Percentiles rank a stretch among this genome's conserved stretches.
Evolutionary conservation across 768 basidiomycete species (phyloP).

Genomic region (Tulasnella sp.): DNA sequence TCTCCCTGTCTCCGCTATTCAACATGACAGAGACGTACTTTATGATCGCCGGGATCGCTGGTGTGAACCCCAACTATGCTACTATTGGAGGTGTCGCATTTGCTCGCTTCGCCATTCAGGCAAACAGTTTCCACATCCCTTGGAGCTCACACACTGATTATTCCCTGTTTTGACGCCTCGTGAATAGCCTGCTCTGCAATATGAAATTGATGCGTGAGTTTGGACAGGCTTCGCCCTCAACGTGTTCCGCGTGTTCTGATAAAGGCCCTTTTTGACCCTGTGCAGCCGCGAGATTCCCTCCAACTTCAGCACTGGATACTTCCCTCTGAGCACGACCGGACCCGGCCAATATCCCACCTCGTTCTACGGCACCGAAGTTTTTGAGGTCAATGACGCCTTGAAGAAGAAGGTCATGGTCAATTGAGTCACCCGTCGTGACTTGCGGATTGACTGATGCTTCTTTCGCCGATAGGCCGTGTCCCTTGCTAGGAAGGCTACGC

Average conservation of each 20-base stretch:
- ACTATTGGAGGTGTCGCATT: conserved; percentile 32
- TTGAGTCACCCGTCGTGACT: background rate
- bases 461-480: conserved; percentile 24
- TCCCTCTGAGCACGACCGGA: conserved; percentile 25
- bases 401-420: background rate
- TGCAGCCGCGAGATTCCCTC: conserved; percentile 32
- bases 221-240: too few relatives aligned
- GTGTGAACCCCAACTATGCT: conserved; percentile 31
- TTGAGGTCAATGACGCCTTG: conserved; percentile 35
- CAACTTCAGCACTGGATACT: conserved; percentile 31
- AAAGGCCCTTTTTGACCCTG: too few relatives aligned
- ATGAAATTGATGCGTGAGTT: conserved; percentile 35
- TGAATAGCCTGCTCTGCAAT: conserved; percentile 30
- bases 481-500: conserved; percentile 25
- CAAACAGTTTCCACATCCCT: too few relatives aligned
- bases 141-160: too few relatives aligned
- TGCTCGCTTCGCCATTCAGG: conserved; percentile 32
- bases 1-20: conserved; percentile 28
- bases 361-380: conserved; percentile 38
- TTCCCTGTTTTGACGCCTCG: too few relatives aligned
- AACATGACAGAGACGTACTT: conserved; percentile 34
- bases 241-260: too few relatives aligned
- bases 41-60: conserved; percentile 34
- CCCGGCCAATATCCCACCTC: conserved; percentile 24
- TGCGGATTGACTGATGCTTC: background rate